Percentiles rank a stretch among this genome's conserved stretches.
Evolutionary conservation across 192 early-diverging fungal species (phyloP).

Genomic region (Phycomyces blakesleeanus): DNA sequence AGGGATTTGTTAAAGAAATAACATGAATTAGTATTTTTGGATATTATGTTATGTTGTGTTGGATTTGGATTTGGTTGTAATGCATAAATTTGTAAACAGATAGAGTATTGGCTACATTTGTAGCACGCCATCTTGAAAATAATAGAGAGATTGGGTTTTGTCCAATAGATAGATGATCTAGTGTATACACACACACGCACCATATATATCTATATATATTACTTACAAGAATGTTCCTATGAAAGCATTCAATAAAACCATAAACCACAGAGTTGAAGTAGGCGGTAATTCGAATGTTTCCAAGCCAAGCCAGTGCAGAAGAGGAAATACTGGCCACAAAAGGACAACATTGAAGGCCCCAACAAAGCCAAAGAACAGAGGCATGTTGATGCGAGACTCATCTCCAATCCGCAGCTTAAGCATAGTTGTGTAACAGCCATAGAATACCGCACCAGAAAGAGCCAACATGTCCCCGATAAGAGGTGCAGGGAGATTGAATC

Average conservation of each 20-base stretch:
- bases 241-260: constrained; percentile 69
- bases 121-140: no score
- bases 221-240: constrained; percentile 73
- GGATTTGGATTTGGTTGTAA: no score
- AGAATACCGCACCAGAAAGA: constrained; percentile 68
- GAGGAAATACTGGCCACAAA: constrained; percentile 63
- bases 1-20: no score
- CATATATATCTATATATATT: no score
- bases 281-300: constrained; percentile 64
- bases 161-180: not conserved
- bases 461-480: constrained; percentile 69
- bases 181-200: no score
- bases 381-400: constrained; percentile 65
- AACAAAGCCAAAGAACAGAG: constrained; percentile 77
- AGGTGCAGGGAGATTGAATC: constrained; percentile 8
- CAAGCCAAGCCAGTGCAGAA: constrained; percentile 57
- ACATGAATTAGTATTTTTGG: no score
- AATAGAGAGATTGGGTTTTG: no score
- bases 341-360: constrained; percentile 69
- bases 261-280: constrained; percentile 49
- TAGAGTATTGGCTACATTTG: no score
- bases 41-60: no score
- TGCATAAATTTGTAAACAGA: no score
- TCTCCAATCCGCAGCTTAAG: constrained; percentile 67
- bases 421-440: constrained; percentile 75